A percentile compares a stretch with the other conserved stretches of the same genome.
Evolutionary conservation across 768 basidiomycete species (phyloP).

Genomic region (Tricholomella constricta): DNA sequence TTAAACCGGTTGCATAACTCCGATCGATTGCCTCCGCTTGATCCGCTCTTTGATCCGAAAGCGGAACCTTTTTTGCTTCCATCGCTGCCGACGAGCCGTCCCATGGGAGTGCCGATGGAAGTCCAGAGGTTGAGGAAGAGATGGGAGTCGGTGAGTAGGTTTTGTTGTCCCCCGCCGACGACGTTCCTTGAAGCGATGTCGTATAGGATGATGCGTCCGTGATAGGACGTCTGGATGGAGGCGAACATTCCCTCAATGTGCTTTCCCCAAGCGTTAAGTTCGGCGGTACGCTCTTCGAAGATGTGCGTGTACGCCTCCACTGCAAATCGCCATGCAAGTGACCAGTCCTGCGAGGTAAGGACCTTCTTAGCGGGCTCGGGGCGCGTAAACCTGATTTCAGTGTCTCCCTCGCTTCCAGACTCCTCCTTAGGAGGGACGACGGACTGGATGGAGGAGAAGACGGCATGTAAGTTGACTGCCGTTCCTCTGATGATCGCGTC

Average conservation of each 20-base stretch:
- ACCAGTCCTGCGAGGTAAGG: neutral
- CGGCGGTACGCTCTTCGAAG: too few species aligned
- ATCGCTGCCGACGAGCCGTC: too few species aligned
- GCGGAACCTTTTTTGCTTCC: too few species aligned
- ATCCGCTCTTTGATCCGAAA: neutral
- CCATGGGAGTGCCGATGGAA: conserved; percentile 9
- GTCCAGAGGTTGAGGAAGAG: conserved; percentile 4
- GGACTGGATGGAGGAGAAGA: too few species aligned
- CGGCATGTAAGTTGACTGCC: neutral
- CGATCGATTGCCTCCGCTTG: neutral
- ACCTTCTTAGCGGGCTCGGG: neutral
- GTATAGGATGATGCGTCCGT: conserved; percentile 27
- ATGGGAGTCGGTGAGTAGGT: conserved; percentile 23
- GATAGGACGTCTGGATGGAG: conserved; percentile 2
- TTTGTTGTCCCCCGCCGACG: conserved; percentile 17
- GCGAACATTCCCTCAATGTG: conserved; percentile 27
- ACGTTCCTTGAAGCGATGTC: conserved; percentile 31
- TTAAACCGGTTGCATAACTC: neutral
- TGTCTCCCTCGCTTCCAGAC: too few species aligned
- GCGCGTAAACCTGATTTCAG: neutral
- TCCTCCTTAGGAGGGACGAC: too few species aligned
- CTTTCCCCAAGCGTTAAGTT: conserved; percentile 17
- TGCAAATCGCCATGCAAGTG: neutral
- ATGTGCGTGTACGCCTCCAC: too few species aligned
- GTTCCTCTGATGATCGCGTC: neutral